Base-by-base conservation (phyloP, 2,329 filamentous ascomycete genomes). In the Metarhizium rileyi region DNA sequence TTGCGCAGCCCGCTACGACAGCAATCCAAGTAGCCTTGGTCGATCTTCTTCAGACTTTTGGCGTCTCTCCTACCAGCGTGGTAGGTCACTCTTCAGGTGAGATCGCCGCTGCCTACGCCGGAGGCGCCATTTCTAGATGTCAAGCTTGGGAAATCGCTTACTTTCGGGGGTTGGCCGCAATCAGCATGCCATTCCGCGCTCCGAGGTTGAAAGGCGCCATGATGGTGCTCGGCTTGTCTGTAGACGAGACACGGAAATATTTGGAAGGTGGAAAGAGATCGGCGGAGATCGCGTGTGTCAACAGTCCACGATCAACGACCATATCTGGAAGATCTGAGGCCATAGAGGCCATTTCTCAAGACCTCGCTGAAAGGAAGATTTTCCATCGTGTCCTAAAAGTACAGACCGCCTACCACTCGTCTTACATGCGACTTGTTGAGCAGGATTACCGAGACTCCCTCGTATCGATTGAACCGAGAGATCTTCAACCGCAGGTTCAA, bases 41-140 rank as follows among this genome's bases (percentile, higher is more conserved):
- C 2, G 69, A 73, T 33, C 59, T 73, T 4, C 54, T 73, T 4
- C 47, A 49, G 8, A 62, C 63, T 3, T 61, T 68, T 14, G 58
- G 55, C 9, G 56, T 72, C 28, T 46, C 42, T 1, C 66, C 70
- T 2, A 52, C 51, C 5, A 56, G 61, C 18, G 67, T 72, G 3
- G 59, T 73, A 7, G 71, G 72, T 0, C 72, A 75, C 52, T 74
- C 71, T 0, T 74, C 71, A 1, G 72, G 72, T 2, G 72, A 75
- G 48, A 68, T 74, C 28, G 71, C 70, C 1, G 72, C 71, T 6
- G 70, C 72, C 1, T 71, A 68, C 48, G 68, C 71, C 8, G 60
- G 59, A 1, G 66, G 63, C 0, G 61, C 62, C 16, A 59, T 75
- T 20, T 61, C 63, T 2, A 58, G 60, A 20, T 57, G 67, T 44